A percentile compares a stretch with the other conserved stretches of the same genome.
These are phyloP conservation scores for Flaveria bidentis DNA, from an alignment of 129 eudicot species.

Conservation along the genomic window DNA sequence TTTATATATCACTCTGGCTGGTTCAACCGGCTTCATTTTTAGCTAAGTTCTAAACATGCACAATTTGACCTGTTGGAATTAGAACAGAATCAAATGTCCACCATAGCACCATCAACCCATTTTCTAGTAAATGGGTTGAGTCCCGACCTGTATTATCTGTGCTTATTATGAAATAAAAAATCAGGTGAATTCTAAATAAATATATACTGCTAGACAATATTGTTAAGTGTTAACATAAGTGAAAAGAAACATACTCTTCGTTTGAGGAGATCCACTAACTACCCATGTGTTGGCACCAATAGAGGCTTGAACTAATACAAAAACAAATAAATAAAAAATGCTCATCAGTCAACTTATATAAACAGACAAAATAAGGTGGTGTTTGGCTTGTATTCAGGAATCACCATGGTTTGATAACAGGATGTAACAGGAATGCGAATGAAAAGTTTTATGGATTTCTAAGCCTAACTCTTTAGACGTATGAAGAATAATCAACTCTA, in stretches of 20 bases:
- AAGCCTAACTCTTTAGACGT: too few species aligned
- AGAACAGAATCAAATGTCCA: neutral
- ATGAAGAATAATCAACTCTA: too few species aligned
- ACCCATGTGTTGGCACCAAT: slow-evolving; percentile 95
- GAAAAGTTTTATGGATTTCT: too few species aligned
- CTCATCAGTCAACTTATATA: neutral
- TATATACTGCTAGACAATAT: slow-evolving; percentile 1
- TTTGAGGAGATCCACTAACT: slow-evolving; percentile 87
- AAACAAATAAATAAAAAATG: neutral
- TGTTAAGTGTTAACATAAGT: neutral
- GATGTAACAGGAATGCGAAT: too few species aligned
- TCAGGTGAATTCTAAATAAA: neutral
- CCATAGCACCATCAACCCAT: neutral
- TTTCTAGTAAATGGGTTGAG: neutral
- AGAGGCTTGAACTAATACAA: slow-evolving; percentile 79
- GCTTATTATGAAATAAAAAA: neutral
- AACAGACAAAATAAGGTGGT: neutral
- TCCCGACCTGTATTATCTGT: neutral
- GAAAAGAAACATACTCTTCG: slow-evolving; percentile 59
- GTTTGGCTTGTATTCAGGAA: neutral
- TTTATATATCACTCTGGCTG: too few species aligned
- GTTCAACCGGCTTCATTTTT: too few species aligned
- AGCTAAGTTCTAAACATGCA: too few species aligned
- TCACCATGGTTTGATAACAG: neutral
- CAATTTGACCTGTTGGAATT: neutral